Base-by-base conservation (phyloP, 2,329 filamentous ascomycete species). In the Bipolaris zeicola region DNA sequence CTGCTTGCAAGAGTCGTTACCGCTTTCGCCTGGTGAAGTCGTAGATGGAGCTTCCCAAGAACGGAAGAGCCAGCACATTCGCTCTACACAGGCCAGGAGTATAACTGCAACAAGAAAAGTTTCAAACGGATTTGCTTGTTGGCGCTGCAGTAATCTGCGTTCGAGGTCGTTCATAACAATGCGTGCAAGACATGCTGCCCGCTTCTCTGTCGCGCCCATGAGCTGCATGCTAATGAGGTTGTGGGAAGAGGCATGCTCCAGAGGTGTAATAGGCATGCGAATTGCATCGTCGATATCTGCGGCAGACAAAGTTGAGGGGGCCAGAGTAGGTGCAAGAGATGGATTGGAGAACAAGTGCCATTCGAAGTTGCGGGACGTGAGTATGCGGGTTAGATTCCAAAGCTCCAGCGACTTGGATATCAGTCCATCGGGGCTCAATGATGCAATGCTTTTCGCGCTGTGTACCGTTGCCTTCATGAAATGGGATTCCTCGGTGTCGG, bases 31-130 rank as follows among this genome's bases (percentile, higher is more conserved):
- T 6, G 41, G 26, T 13, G 54, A 31, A 11, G 38, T 36, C 7
- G 54, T 42, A 10, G 44, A 43, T 1, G 60, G 58, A 1, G 64
- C 50, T 45, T 84, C 81, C 81, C 81, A 85, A 1, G 76, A 80
- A 31, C 78, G 80, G 72, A 84, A 87, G 3, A 85, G 73, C 78
- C 83, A 85, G 66, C 82, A 82, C 72, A 84, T 85, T 51, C 84
- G 79, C 71, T 87, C 85, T 13, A 86, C 82, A 59, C 83, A 85
- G 55, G 82, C 84, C 22, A 87, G 74, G 0, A 87, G 75, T 14
- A 87, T 77, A n/a, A 87, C 76, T 0, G 83, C 79, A 5, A 82
- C 81, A n/a, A 87, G 72, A 65, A 86, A 86, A 0, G 84, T 87
- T 57, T 84, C 82, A 53, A 87, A 86, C 43, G 80, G 80, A 49